These are phyloP conservation scores for Halenospora varia DNA, from an alignment of 495 filamentous ascomycete genomes.

Conservation along the genomic window DNA sequence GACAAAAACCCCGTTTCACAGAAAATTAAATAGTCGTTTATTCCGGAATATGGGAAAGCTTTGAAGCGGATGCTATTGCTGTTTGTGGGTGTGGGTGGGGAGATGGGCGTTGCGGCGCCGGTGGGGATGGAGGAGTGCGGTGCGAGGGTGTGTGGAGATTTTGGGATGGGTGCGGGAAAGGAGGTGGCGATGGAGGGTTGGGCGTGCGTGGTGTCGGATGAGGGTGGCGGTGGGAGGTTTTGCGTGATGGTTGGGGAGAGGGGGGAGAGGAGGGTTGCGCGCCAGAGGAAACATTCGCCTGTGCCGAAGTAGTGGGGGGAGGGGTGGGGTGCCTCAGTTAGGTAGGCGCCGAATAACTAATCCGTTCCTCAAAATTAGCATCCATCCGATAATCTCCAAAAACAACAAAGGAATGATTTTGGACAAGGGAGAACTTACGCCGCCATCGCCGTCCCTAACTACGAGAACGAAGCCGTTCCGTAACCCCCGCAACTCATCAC, in stretches of 20 bases:
- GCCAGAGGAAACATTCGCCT: slow-evolving; percentile 98
- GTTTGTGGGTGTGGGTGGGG: no score
- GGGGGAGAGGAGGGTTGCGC: slow-evolving; percentile 58
- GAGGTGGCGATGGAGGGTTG: slow-evolving; percentile 64
- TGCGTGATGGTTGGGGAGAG: slow-evolving; percentile 42
- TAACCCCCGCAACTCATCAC: slow-evolving; percentile 54
- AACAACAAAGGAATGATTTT: no score
- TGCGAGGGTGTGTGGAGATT: slow-evolving; percentile 62
- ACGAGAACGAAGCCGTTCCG: slow-evolving; percentile 84
- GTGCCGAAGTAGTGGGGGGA: slow-evolving; percentile 87
- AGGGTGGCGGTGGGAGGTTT: slow-evolving; percentile 65
- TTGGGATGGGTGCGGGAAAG: slow-evolving; percentile 29
- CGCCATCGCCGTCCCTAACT: slow-evolving; percentile 69
- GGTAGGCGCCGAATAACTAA: slow-evolving; percentile 88
- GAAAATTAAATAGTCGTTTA: slow-evolving; percentile 95
- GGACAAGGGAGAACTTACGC: slow-evolving; percentile 46
- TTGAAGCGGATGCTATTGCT: slow-evolving; percentile 86
- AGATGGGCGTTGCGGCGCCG: slow-evolving; percentile 28
- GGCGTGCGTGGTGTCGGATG: slow-evolving; percentile 66
- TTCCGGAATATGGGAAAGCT: slow-evolving; percentile 91
- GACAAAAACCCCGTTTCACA: slow-evolving; percentile 84
- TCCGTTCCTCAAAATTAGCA: not conserved
- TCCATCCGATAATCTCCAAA: no score
- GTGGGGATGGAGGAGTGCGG: slow-evolving; percentile 54
- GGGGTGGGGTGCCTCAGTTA: slow-evolving; percentile 80